phyloP scores from a whole-genome alignment of 2,329 filamentous ascomycete genomes.

The Neonectria ditissima region DNA sequence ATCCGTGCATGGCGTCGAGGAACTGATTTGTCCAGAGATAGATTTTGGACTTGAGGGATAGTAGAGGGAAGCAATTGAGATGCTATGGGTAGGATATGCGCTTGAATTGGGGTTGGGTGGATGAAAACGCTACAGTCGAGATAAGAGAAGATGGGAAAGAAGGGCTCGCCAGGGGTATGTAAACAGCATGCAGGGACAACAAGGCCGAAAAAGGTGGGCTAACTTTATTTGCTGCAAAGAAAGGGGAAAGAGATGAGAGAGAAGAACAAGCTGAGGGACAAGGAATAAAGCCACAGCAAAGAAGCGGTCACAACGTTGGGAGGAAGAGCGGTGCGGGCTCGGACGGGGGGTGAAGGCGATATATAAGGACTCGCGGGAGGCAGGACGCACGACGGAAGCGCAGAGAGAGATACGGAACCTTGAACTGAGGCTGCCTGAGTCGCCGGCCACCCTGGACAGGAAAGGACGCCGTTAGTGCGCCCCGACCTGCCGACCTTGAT shows the following conservation, averaged over 20 bases:
- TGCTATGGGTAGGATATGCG: background rate
- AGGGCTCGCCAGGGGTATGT: background rate
- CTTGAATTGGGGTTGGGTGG: background rate
- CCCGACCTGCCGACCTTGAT: background rate
- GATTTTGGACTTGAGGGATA: background rate
- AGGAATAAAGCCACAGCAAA: background rate
- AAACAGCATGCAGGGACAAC: background rate
- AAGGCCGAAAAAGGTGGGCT: background rate
- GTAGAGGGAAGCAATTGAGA: background rate
- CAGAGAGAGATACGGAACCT: background rate
- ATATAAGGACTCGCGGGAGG: conserved; percentile 6
- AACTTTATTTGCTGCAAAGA: background rate
- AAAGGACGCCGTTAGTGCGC: conserved; percentile 2
- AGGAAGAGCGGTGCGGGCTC: conserved; percentile 5
- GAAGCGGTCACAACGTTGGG: conserved; percentile 23
- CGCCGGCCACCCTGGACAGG: conserved; percentile 12
- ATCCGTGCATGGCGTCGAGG: conserved; percentile 55
- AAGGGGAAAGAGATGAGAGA: conserved; percentile 4
- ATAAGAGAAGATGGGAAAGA: background rate
- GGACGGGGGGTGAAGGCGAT: conserved; percentile 20
- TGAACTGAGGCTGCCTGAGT: conserved; percentile 9
- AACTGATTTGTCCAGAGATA: background rate
- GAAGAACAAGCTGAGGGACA: background rate
- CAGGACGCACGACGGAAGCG: background rate
- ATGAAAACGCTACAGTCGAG: background rate